Evolutionary conservation across 1,284 basidiomycete species (phyloP).

Genomic region (Rhizoctonia solani): DNA sequence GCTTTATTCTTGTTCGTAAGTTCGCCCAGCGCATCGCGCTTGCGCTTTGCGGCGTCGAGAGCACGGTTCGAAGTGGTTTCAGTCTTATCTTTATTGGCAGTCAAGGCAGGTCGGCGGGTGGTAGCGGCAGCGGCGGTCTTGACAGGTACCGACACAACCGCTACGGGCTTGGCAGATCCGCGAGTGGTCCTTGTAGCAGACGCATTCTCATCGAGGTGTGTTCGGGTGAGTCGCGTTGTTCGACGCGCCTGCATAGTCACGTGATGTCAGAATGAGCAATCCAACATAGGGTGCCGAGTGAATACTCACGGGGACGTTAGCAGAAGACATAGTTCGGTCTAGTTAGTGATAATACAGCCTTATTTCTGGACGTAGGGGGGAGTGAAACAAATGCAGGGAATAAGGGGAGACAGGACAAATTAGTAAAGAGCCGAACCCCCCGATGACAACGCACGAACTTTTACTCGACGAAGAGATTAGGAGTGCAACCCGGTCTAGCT

Average conservation of each 20-base stretch:
- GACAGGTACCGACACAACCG: conserved; percentile 8
- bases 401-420: not conserved
- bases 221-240: conserved; percentile 33
- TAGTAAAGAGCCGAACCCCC: not conserved
- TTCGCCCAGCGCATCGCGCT: conserved; percentile 38
- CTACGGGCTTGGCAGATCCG: conserved; percentile 16
- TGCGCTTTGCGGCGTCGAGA: conserved; percentile 37
- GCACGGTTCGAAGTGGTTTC: conserved; percentile 5
- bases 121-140: conserved; percentile 1
- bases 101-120: conserved; percentile 18
- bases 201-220: conserved; percentile 37
- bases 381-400: not conserved
- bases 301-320: conserved; percentile 25
- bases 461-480: conserved; percentile 6
- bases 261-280: conserved; percentile 37
- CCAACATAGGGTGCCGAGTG: conserved; percentile 10
- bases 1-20: conserved; percentile 37
- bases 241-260: conserved; percentile 36
- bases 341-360: not conserved
- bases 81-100: conserved; percentile 32
- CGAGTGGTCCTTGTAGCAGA: conserved; percentile 29
- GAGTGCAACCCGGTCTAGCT: not conserved
- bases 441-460: conserved; percentile 1
- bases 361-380: conserved; percentile 3
- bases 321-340: conserved; percentile 11